Conservation (phyloP, 1,284 basidiomycete genomes). For the Mycena citricolor region DNA sequence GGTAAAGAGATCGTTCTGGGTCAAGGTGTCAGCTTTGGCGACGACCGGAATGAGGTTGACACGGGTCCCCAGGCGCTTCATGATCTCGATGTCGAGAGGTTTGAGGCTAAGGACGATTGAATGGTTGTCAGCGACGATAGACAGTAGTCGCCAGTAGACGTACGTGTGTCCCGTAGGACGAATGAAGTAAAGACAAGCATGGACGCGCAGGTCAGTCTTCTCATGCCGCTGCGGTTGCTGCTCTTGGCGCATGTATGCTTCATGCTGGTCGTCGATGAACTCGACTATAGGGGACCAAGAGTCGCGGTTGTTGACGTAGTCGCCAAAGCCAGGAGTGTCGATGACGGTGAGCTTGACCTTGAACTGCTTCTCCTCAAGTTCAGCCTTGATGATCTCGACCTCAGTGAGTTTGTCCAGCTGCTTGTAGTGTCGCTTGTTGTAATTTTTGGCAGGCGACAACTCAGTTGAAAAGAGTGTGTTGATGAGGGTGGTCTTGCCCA, state of each 20-base stretch:
- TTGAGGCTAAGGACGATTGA: conserved; percentile 64
- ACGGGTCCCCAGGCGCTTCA: conserved; percentile 95
- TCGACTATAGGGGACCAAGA: conserved; percentile 98
- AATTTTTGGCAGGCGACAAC: conserved; percentile 90
- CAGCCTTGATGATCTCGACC: conserved; percentile 94
- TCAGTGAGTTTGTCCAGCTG: conserved; percentile 99
- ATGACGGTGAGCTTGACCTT: conserved; percentile 99
- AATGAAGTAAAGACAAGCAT: conserved; percentile 98
- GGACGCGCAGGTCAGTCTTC: conserved; percentile 94
- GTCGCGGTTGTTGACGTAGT: conserved; percentile 99
- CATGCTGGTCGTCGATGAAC: conserved; percentile 99
- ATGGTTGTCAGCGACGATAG: conserved; percentile 3
- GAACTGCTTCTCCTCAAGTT: conserved; percentile 98
- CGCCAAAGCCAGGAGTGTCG: conserved; percentile 97
- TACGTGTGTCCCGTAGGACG: conserved; percentile 95
- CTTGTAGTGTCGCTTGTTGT: conserved; percentile 88
- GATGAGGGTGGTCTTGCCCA: conserved; percentile 95
- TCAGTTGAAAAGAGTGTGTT: conserved; percentile 99
- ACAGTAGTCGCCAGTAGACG: conserved; percentile 33
- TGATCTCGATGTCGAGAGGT: conserved; percentile 98
- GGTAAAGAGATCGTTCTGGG: conserved; percentile 84
- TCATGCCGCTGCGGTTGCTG: conserved; percentile 94
- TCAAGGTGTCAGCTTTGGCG: conserved; percentile 96
- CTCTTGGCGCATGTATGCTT: conserved; percentile 99
- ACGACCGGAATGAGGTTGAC: conserved; percentile 98